Evolutionary conservation across 306 rosid genomes (phyloP).

Genomic region (Prunus fruticosa): DNA sequence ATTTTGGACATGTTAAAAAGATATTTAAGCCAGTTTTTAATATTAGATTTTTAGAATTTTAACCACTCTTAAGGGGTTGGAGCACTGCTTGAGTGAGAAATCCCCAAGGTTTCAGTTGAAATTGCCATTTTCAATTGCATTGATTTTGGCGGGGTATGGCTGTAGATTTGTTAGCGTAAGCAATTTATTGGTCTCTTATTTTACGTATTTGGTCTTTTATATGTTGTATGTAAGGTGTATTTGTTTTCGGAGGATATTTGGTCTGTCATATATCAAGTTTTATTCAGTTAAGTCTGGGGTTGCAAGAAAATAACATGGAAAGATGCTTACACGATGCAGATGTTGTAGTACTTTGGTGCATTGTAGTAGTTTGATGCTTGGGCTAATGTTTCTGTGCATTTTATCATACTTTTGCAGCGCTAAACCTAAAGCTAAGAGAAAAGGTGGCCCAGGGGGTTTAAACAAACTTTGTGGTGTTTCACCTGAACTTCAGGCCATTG

Average conservation of each 20-base stretch:
- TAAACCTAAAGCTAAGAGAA: conserved; percentile 66
- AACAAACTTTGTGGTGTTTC: conserved; percentile 80
- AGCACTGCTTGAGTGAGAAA: too few species aligned
- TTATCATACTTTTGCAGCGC: conserved; percentile 36
- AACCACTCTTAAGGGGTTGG: too few species aligned
- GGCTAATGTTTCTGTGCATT: background rate
- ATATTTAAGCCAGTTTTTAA: too few species aligned
- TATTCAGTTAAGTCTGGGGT: background rate
- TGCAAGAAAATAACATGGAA: background rate
- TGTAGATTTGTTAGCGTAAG: background rate
- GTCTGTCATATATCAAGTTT: background rate
- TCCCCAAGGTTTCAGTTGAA: background rate
- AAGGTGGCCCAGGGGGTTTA: conserved; percentile 92
- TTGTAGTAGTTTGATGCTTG: conserved; percentile 20
- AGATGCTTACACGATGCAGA: background rate
- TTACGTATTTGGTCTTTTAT: background rate
- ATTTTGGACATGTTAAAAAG: too few species aligned
- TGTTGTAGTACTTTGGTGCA: background rate
- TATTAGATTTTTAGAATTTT: too few species aligned
- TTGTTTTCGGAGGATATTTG: background rate
- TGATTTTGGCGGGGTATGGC: background rate
- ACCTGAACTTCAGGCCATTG: conserved; percentile 87
- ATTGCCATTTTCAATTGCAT: background rate
- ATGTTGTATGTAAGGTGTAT: background rate
- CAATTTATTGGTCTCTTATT: background rate